phyloP scores from a whole-genome alignment of 1,284 basidiomycete species.

The Cryptococcus wingfieldii region DNA sequence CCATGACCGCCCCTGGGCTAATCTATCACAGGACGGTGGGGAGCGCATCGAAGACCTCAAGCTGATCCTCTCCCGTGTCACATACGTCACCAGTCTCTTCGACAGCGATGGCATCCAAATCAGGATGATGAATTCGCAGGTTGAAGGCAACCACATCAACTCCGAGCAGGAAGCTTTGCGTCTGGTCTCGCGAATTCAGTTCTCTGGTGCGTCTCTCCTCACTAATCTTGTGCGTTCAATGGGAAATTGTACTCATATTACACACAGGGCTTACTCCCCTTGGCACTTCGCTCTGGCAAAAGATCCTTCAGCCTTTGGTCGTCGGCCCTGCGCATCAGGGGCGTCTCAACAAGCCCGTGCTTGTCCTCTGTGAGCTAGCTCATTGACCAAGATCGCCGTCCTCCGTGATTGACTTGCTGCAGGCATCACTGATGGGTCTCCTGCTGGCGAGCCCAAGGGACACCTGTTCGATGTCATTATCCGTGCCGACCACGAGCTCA shows the following conservation, averaged over 20 bases:
- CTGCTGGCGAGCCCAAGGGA: slow-evolving; percentile 49
- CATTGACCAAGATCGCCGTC: neutral
- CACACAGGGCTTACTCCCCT: slow-evolving; percentile 43
- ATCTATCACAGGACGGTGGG: slow-evolving; percentile 13
- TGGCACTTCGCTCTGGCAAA: slow-evolving; percentile 49
- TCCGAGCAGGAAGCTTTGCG: slow-evolving; percentile 45
- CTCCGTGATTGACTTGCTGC: neutral
- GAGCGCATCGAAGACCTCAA: slow-evolving; percentile 36
- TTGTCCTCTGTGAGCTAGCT: slow-evolving; percentile 38
- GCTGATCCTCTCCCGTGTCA: slow-evolving; percentile 19
- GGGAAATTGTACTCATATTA: no score
- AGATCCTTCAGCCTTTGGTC: slow-evolving; percentile 51
- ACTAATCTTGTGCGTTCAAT: no score
- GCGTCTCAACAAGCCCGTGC: slow-evolving; percentile 49
- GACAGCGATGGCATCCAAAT: slow-evolving; percentile 52
- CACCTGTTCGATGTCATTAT: slow-evolving; percentile 47
- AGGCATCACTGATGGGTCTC: slow-evolving; percentile 48
- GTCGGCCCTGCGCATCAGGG: slow-evolving; percentile 46
- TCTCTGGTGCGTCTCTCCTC: slow-evolving; percentile 37
- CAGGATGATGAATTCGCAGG: slow-evolving; percentile 51
- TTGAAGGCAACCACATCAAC: slow-evolving; percentile 51
- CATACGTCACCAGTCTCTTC: slow-evolving; percentile 48
- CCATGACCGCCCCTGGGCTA: no score
- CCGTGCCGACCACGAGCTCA: slow-evolving; percentile 43
- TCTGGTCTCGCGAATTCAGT: slow-evolving; percentile 49